These are phyloP conservation scores for Candida buenavistaensis DNA, from an alignment of 1,139 yeast genomes.

Conservation along the genomic window DNA sequence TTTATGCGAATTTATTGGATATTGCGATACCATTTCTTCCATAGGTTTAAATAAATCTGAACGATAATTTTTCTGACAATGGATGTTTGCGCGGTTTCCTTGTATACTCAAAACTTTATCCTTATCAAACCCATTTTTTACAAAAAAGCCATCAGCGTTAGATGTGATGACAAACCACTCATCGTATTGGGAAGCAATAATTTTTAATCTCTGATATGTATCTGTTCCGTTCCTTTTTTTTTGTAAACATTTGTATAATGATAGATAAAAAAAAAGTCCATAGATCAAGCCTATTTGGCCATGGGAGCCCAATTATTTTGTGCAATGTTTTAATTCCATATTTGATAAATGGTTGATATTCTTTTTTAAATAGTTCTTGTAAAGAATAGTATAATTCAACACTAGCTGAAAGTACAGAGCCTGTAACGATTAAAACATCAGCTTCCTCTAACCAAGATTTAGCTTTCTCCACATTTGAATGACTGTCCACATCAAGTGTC, in stretches of 20 bases:
- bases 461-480: slow-evolving; percentile 4
- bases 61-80: slow-evolving; percentile 9
- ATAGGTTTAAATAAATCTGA: slow-evolving; percentile 8
- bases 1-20: slow-evolving; percentile 4
- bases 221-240: slow-evolving; percentile 9
- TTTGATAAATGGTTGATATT: slow-evolving; percentile 9
- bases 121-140: slow-evolving; percentile 11
- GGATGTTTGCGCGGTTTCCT: slow-evolving; percentile 10
- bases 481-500: not conserved
- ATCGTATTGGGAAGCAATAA: not conserved
- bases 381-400: slow-evolving; percentile 11
- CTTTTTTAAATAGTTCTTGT: slow-evolving; percentile 6
- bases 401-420: slow-evolving; percentile 12
- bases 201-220: slow-evolving; percentile 8
- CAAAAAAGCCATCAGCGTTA: slow-evolving; percentile 14
- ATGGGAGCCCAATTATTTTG: slow-evolving; percentile 10
- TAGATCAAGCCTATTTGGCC: slow-evolving; percentile 10
- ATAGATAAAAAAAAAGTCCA: slow-evolving; percentile 14
- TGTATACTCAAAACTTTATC: slow-evolving; percentile 10
- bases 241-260: slow-evolving; percentile 9
- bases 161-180: slow-evolving; percentile 12
- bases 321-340: slow-evolving; percentile 8
- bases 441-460: slow-evolving; percentile 5
- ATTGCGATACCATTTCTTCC: slow-evolving; percentile 6
- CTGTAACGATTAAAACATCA: slow-evolving; percentile 8